Percentiles rank a stretch among this genome's conserved stretches.
Conservation (phyloP, 257 asterid species). For the Plantago ovata region DNA sequence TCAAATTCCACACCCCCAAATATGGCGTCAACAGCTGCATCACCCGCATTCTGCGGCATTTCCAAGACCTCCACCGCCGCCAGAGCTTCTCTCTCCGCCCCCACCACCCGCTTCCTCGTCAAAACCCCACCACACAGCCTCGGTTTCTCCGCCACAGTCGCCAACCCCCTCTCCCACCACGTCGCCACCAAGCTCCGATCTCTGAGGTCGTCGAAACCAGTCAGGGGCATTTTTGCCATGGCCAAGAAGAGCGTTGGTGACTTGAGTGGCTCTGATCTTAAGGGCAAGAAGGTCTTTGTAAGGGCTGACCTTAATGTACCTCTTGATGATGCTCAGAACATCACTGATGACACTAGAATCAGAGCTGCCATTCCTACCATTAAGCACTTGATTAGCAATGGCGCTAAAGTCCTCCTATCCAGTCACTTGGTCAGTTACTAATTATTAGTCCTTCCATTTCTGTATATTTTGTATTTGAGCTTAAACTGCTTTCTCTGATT, state of each 20-base stretch:
- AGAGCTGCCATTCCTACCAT: constrained; percentile 82
- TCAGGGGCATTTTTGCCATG: constrained; percentile 44
- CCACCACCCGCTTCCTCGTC: constrained; percentile 54
- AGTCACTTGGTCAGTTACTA: constrained; percentile 40
- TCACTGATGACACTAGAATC: constrained; percentile 75
- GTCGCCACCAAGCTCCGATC: constrained; percentile 52
- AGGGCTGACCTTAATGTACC: constrained; percentile 83
- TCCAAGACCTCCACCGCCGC: constrained; percentile 36
- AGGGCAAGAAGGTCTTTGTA: constrained; percentile 67
- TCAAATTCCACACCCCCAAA: constrained; percentile 18
- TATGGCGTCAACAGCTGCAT: constrained; percentile 69
- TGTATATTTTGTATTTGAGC: neutral
- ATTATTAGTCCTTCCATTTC: neutral
- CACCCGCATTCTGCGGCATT: constrained; percentile 48
- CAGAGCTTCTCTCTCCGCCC: constrained; percentile 27
- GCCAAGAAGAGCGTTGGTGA: constrained; percentile 71
- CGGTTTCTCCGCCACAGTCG: constrained; percentile 42
- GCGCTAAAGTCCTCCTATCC: constrained; percentile 68
- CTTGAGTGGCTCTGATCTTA: constrained; percentile 47
- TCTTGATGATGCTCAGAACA: constrained; percentile 56
- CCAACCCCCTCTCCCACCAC: constrained; percentile 39
- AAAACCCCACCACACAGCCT: constrained; percentile 48
- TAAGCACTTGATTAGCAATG: constrained; percentile 50
- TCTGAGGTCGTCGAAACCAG: constrained; percentile 29
- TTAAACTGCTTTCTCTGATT: too few relatives aligned